Percentiles rank a stretch among this genome's conserved stretches.
Conservation (phyloP, 2,329 filamentous ascomycete species). For the Penicillium capsulatum region DNA sequence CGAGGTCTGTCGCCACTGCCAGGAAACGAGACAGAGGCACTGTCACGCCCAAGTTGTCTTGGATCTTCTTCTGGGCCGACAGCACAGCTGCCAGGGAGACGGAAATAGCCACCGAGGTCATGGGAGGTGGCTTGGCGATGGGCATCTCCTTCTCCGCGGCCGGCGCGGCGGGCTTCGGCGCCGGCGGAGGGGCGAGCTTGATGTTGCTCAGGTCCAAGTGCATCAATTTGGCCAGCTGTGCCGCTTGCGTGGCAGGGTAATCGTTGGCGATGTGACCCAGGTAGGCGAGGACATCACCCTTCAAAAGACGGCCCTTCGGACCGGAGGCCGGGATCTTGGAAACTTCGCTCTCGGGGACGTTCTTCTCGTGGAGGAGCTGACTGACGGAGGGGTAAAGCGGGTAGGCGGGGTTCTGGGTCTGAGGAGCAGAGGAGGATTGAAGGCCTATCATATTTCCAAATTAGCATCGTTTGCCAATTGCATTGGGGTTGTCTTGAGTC, state of each 20-base stretch:
- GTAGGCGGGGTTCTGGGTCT: slow-evolving; percentile 44
- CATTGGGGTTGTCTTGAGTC: background rate
- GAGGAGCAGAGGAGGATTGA: slow-evolving; percentile 32
- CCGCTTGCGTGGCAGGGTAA: slow-evolving; percentile 67
- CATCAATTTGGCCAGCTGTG: slow-evolving; percentile 67
- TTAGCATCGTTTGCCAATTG: slow-evolving; percentile 6
- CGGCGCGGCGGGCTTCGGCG: slow-evolving; percentile 28
- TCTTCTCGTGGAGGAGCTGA: slow-evolving; percentile 74
- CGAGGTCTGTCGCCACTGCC: slow-evolving; percentile 74
- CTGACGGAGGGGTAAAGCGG: slow-evolving; percentile 70
- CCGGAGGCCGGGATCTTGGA: slow-evolving; percentile 82
- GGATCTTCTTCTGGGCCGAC: slow-evolving; percentile 74
- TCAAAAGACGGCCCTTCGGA: slow-evolving; percentile 81
- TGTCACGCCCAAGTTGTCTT: slow-evolving; percentile 71
- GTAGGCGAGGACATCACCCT: slow-evolving; percentile 91
- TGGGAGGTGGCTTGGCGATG: slow-evolving; percentile 27
- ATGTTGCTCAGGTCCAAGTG: slow-evolving; percentile 95
- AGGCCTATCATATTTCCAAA: slow-evolving; percentile 25
- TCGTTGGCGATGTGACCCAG: slow-evolving; percentile 70
- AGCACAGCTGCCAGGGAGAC: slow-evolving; percentile 76
- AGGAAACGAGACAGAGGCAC: slow-evolving; percentile 85
- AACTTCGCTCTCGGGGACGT: slow-evolving; percentile 69
- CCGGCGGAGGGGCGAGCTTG: slow-evolving; percentile 61
- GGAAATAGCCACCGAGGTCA: slow-evolving; percentile 58
- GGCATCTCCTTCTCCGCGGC: slow-evolving; percentile 35